These are phyloP conservation scores for Fusarium nematophilum DNA, from an alignment of 2,329 filamentous ascomycete species.

Conservation along the genomic window DNA sequence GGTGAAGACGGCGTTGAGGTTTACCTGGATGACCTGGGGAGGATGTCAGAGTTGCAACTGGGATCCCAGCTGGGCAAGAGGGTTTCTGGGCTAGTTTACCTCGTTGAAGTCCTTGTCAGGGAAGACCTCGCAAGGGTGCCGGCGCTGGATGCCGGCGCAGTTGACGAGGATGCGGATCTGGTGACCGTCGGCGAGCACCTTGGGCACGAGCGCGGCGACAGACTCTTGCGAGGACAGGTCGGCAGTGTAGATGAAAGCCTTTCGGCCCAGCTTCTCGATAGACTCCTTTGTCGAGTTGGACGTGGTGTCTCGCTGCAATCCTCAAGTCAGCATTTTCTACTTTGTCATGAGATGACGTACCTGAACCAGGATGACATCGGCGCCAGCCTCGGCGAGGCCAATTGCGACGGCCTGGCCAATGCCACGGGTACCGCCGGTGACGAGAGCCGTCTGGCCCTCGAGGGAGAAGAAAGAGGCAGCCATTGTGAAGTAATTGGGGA, in stretches of 20 bases:
- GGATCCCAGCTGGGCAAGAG: background rate
- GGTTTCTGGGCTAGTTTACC: constrained; percentile 46
- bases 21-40: constrained; percentile 80
- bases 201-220: constrained; percentile 70
- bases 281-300: constrained; percentile 66
- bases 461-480: constrained; percentile 62
- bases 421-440: constrained; percentile 68
- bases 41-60: constrained; percentile 11
- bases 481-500: constrained; percentile 43
- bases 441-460: constrained; percentile 65
- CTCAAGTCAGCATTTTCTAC: constrained; percentile 9
- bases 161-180: constrained; percentile 83
- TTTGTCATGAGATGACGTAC: constrained; percentile 46
- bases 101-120: constrained; percentile 82
- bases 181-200: constrained; percentile 70
- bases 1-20: constrained; percentile 84
- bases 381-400: constrained; percentile 68
- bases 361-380: constrained; percentile 67
- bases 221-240: constrained; percentile 73
- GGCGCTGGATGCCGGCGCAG: constrained; percentile 86
- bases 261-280: constrained; percentile 74
- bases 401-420: constrained; percentile 69
- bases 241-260: constrained; percentile 73
- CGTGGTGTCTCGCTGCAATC: constrained; percentile 54
- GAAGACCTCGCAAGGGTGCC: constrained; percentile 80